phyloP scores from a whole-genome alignment of 1,139 yeast genomes.

The Yamadazyma taylorii region DNA sequence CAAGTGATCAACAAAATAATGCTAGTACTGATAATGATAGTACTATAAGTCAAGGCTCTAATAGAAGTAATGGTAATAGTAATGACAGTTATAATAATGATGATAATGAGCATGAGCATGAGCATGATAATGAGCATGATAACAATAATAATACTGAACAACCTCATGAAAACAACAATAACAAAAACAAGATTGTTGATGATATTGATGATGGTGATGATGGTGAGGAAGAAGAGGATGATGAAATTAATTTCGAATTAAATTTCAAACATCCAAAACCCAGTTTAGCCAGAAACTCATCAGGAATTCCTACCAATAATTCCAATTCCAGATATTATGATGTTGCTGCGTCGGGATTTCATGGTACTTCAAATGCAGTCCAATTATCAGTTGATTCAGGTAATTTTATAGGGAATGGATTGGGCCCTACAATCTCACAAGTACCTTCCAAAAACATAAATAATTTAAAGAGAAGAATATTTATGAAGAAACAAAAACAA shows the following conservation, averaged over 20 bases:
- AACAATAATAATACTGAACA: neutral
- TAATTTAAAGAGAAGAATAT: slow-evolving; percentile 54
- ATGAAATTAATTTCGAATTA: slow-evolving; percentile 3
- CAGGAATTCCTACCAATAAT: slow-evolving; percentile 29
- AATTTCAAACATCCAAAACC: slow-evolving; percentile 27
- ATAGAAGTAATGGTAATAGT: slow-evolving; percentile 1
- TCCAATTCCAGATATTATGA: slow-evolving; percentile 53
- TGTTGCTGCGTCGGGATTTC: slow-evolving; percentile 79
- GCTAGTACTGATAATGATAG: slow-evolving; percentile 13
- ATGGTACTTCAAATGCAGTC: slow-evolving; percentile 54
- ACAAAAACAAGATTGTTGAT: no score
- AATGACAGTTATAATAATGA: slow-evolving; percentile 1
- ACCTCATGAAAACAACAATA: no score
- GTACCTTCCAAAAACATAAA: slow-evolving; percentile 68
- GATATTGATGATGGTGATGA: slow-evolving; percentile 6
- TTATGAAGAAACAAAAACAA: slow-evolving; percentile 41
- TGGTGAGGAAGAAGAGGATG: slow-evolving; percentile 11
- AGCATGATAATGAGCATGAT: slow-evolving; percentile 13
- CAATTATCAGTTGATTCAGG: slow-evolving; percentile 47
- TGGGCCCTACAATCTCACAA: slow-evolving; percentile 67
- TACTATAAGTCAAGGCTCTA: slow-evolving; percentile 17
- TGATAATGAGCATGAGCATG: neutral
- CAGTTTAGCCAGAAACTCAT: slow-evolving; percentile 28
- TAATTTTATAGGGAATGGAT: slow-evolving; percentile 56
- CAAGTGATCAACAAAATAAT: slow-evolving; percentile 9